Conservation (phyloP, 2,329 filamentous ascomycete genomes). For the Aureobasidium sp. region DNA sequence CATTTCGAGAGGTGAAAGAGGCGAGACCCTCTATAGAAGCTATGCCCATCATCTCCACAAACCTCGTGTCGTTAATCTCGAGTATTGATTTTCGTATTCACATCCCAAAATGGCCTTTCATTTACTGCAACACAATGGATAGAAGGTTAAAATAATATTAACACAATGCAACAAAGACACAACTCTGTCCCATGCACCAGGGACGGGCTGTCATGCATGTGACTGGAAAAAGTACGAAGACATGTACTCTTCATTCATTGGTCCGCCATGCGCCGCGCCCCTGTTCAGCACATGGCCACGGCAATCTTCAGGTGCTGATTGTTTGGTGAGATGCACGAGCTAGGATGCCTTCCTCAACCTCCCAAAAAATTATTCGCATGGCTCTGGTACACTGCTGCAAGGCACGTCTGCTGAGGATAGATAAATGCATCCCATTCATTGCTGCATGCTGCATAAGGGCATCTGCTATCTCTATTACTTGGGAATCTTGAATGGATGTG, state of each 20-base stretch:
- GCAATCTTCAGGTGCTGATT: neutral
- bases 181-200: neutral
- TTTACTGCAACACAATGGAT: neutral
- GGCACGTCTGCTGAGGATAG: neutral
- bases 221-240: neutral
- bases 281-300: neutral
- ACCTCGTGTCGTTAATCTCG: neutral
- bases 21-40: neutral
- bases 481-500: conserved; percentile 37
- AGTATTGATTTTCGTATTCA: neutral
- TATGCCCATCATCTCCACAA: neutral
- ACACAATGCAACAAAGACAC: neutral
- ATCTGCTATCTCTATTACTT: neutral
- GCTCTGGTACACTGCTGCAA: neutral
- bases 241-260: neutral
- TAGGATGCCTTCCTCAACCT: neutral
- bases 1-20: neutral
- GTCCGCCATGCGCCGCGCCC: neutral
- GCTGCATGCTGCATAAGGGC: neutral
- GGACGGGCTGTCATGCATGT: neutral
- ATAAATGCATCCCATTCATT: neutral
- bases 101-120: neutral
- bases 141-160: neutral
- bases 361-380: neutral
- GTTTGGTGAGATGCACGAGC: neutral